Conservation (phyloP, 2,329 filamentous ascomycete genomes). For the Pseudogymnoascus sp. region DNA sequence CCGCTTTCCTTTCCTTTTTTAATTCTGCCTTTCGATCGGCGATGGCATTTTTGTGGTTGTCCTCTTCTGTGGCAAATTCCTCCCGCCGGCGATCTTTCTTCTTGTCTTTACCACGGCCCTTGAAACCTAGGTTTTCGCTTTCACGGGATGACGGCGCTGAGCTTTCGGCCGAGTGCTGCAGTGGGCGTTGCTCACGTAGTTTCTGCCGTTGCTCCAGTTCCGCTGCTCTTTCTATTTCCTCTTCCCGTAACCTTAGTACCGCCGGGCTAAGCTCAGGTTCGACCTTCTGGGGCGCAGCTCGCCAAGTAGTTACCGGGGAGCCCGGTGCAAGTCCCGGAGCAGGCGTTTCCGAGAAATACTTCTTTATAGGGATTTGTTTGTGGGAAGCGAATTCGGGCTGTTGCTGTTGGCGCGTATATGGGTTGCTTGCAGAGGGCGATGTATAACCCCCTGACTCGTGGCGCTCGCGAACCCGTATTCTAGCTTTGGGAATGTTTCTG, state of each 20-base stretch:
- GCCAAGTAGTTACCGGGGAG: neutral
- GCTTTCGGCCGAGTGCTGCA: neutral
- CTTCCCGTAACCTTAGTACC: neutral
- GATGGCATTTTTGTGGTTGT: conserved; percentile 25
- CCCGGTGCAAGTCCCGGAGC: neutral
- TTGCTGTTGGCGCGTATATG: neutral
- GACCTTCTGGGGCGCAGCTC: neutral
- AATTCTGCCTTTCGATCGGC: conserved; percentile 27
- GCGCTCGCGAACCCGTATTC: neutral
- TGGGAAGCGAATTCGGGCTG: neutral
- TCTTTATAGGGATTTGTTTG: neutral
- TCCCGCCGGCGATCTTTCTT: conserved; percentile 18
- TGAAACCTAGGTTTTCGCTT: neutral
- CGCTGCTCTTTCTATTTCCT: neutral
- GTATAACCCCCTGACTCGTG: neutral
- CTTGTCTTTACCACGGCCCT: conserved; percentile 2
- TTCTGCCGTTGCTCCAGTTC: neutral
- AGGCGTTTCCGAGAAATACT: neutral
- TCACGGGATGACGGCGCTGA: neutral
- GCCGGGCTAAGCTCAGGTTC: conserved; percentile 1
- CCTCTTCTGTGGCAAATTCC: conserved; percentile 23
- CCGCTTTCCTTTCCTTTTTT: conserved; percentile 36
- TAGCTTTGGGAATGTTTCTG: neutral
- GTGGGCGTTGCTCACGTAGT: neutral
- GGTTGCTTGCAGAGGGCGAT: neutral